A percentile compares a stretch with the other conserved stretches of the same genome.
phyloP scores from a whole-genome alignment of 1,284 basidiomycete genomes.

The Trichosporon coremiiforme region DNA sequence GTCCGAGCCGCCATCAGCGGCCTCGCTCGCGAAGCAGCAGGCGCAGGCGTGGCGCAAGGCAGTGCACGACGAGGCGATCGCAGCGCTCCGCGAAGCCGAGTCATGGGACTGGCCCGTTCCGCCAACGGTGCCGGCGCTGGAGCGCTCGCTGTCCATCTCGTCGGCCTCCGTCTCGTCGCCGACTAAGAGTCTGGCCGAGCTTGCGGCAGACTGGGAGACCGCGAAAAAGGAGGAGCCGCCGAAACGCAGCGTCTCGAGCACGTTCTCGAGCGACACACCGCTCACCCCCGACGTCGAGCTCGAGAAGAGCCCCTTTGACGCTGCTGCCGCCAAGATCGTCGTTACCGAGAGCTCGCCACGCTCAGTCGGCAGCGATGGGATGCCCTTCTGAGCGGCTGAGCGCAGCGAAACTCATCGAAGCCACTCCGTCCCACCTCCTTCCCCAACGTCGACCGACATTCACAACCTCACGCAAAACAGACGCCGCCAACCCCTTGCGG shows the following conservation, averaged over 20 bases:
- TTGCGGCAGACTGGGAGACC: constrained; percentile 8
- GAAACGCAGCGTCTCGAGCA: constrained; percentile 4
- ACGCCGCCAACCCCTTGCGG: neutral
- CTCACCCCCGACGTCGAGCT: constrained; percentile 1
- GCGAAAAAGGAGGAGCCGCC: neutral
- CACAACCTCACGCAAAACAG: no score
- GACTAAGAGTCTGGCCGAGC: constrained; percentile 7
- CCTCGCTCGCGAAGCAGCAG: neutral
- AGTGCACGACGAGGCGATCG: constrained; percentile 9
- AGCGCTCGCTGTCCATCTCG: constrained; percentile 7
- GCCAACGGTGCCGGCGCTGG: neutral
- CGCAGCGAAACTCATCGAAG: no score
- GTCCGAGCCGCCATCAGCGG: neutral
- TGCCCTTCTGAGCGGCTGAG: constrained; percentile 7
- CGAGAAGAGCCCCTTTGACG: constrained; percentile 56
- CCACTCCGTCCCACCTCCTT: no score
- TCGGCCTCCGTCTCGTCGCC: constrained; percentile 7
- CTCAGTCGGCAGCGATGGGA: neutral
- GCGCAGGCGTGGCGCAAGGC: neutral
- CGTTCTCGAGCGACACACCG: constrained; percentile 13
- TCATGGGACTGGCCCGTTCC: no score
- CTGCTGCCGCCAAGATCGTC: neutral
- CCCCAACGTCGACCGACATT: no score
- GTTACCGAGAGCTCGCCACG: neutral
- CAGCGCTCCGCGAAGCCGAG: neutral